Conservation (phyloP, 163 green algal genomes). For the Coccomyxa subellipsoidea region DNA sequence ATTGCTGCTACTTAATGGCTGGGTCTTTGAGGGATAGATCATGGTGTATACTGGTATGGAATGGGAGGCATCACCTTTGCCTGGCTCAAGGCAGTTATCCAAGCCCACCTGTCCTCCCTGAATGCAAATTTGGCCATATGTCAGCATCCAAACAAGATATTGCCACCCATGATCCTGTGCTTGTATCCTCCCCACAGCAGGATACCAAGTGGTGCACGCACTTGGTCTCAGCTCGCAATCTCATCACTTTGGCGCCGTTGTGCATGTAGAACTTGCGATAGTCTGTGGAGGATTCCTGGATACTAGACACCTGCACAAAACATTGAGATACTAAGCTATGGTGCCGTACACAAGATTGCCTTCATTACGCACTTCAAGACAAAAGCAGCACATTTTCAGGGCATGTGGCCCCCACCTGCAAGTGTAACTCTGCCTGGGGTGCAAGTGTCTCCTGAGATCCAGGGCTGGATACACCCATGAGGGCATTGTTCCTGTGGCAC, state of each 20-base stretch:
- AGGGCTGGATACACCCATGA: neutral
- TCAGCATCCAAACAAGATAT: neutral
- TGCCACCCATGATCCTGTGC: neutral
- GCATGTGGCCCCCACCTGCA: constrained; percentile 37
- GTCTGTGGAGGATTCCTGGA: constrained; percentile 45
- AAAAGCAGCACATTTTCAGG: too few species aligned
- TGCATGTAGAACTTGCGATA: constrained; percentile 67
- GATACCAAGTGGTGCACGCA: constrained; percentile 7
- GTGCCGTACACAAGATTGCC: too few species aligned
- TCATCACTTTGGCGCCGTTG: constrained; percentile 41
- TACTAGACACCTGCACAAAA: constrained; percentile 41
- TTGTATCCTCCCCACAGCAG: too few species aligned
- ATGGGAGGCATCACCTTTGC: constrained; percentile 24
- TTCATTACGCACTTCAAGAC: too few species aligned
- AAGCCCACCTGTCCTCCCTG: constrained; percentile 58
- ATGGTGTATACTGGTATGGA: neutral
- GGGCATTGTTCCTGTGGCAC: neutral
- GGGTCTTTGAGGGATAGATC: neutral
- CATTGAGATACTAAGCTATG: too few species aligned
- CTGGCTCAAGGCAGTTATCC: constrained; percentile 44
- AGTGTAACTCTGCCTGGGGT: constrained; percentile 40
- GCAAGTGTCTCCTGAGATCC: neutral
- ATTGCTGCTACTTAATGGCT: neutral
- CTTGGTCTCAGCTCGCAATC: constrained; percentile 39
- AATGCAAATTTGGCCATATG: neutral